A percentile compares a stretch with the other conserved stretches of the same genome.
These are phyloP conservation scores for Apiosordaria backusii DNA, from an alignment of 495 filamentous ascomycete species.

Conservation along the genomic window DNA sequence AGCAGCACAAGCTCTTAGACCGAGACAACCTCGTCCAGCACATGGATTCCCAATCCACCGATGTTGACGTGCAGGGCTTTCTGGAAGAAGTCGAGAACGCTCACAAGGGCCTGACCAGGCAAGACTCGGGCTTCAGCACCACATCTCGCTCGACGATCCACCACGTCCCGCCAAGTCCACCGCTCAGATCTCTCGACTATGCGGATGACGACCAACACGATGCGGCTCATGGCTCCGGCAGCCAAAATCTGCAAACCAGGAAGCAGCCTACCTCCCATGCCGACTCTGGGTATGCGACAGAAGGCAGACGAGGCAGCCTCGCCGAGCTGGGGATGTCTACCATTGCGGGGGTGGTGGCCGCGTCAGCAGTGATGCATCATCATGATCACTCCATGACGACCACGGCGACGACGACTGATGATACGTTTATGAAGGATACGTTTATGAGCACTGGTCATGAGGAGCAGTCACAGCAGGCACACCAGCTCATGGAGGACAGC, in stretches of 20 bases:
- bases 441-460: conserved; percentile 2
- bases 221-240: background rate
- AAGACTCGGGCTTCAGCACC: conserved; percentile 26
- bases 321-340: conserved; percentile 10
- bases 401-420: background rate
- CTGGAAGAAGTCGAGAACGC: conserved; percentile 32
- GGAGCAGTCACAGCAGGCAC: background rate
- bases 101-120: conserved; percentile 25
- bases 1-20: conserved; percentile 13
- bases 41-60: conserved; percentile 31
- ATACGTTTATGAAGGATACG: conserved; percentile 4
- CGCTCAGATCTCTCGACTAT: conserved; percentile 10
- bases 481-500: background rate
- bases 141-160: conserved; percentile 28
- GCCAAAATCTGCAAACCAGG: background rate
- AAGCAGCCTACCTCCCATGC: conserved; percentile 22
- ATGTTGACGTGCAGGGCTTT: conserved; percentile 30
- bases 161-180: conserved; percentile 31
- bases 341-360: conserved; percentile 1
- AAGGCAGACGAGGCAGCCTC: conserved; percentile 25
- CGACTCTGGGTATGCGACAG: conserved; percentile 31
- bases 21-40: conserved; percentile 28
- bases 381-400: conserved; percentile 1
- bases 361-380: conserved; percentile 4
- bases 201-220: background rate